Base-by-base conservation (phyloP, 805 yeast genomes). In the Ogataea saltuana region DNA sequence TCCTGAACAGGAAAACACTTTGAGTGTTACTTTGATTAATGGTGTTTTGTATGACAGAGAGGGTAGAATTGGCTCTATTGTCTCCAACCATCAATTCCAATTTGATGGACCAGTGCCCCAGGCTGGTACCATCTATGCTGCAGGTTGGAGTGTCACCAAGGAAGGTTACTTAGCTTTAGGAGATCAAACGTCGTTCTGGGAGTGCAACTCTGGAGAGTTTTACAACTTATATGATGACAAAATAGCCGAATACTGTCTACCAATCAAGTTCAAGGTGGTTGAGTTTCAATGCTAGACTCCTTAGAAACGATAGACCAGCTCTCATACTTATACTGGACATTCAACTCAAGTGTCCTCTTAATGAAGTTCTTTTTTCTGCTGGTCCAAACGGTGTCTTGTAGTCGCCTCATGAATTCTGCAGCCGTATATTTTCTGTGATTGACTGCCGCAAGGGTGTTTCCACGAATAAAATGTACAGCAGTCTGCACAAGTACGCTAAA, bases 1-100 rank as follows among this genome's bases (percentile, higher is more conserved):
- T 34, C 38, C 38, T 4, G 29, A 34, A 10, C n/a, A 22, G n/a
- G 30, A 23, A 16, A 17, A 25, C 29, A 34, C 38, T n/a, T 16
- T 34, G 29, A 34, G 38, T 15, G 25, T 34, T 20, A 34, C 38
- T 3, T 22, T 34, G 6, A n/a, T 23, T 12, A 22, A 22, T 11
- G 38, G 17, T 22, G 22, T 34, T 17, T 23, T 34, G 20, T 25
- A 25, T 15, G 38, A 34, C 16, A 22, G 22, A n/a, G 11, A 9
- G 30, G 38, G 38, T 29, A 34, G 38, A 34, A 34, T 34, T 17
- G 38, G 38, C 4, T 34, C 38, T 11, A 23, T 34, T 34, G 38
- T 34, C 13, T 16, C 29, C 19, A 34, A 34, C 38, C 29, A 23
- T 15, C 38, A 34, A 16, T 34, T 34, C 29, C 38, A 34, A 23